phyloP scores from a whole-genome alignment of 2,329 filamentous ascomycete species.

The Aspergillus texensis region DNA sequence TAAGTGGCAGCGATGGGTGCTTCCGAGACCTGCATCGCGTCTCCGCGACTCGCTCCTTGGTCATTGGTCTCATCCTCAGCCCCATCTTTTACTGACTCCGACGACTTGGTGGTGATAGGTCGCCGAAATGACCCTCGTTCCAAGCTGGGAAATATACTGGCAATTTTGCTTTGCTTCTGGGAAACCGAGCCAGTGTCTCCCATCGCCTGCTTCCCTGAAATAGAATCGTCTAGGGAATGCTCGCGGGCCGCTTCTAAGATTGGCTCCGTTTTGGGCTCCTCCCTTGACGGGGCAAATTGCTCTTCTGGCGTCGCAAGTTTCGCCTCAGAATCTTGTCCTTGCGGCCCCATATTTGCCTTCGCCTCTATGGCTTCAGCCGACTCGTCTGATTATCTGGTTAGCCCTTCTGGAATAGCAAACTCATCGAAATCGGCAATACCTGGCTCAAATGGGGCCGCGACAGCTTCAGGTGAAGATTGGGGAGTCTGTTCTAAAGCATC shows the following conservation, averaged over 20 bases:
- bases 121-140: constrained; percentile 37
- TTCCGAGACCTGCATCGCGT: constrained; percentile 49
- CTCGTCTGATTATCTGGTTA: constrained; percentile 17
- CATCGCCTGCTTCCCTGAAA: constrained; percentile 18
- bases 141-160: constrained; percentile 39
- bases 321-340: constrained; percentile 13
- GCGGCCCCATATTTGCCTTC: constrained; percentile 27
- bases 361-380: constrained; percentile 23
- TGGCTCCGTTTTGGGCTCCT: constrained; percentile 3
- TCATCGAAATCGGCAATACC: constrained; percentile 34
- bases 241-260: constrained; percentile 1
- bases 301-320: background rate
- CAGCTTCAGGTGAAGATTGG: constrained; percentile 26
- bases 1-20: constrained; percentile 41
- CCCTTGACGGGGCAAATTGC: background rate
- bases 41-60: constrained; percentile 44
- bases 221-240: constrained; percentile 12
- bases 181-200: constrained; percentile 12
- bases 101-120: constrained; percentile 23
- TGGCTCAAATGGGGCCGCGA: constrained; percentile 24
- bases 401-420: constrained; percentile 28
- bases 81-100: constrained; percentile 40
- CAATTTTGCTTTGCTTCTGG: constrained; percentile 32
- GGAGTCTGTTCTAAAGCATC: constrained; percentile 26
- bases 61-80: constrained; percentile 43